Evolutionary conservation across 2,329 filamentous ascomycete genomes (phyloP).

Genomic region (Cordyceps javanica): DNA sequence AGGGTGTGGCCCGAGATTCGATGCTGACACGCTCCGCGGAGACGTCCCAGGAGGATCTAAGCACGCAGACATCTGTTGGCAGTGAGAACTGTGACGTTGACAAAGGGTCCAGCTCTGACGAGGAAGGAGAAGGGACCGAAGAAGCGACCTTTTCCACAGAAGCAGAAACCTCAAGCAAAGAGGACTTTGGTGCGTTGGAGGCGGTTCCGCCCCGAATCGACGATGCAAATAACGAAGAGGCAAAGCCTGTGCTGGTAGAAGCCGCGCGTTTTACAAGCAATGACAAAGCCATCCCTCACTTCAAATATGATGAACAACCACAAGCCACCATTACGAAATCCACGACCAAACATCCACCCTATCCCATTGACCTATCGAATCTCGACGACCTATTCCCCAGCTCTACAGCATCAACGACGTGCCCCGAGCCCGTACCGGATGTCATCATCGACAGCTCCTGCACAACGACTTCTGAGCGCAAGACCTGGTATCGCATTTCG

Average conservation of each 20-base stretch:
- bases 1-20: not conserved
- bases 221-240: not conserved
- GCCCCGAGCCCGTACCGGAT: conserved; percentile 36
- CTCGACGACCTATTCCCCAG: conserved; percentile 29
- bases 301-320: not conserved
- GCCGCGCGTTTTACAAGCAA: not conserved
- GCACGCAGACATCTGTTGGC: not conserved
- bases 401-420: conserved; percentile 18
- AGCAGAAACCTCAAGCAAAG: not conserved
- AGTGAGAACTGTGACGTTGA: not conserved
- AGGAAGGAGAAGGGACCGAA: not conserved
- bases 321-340: not conserved
- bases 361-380: conserved; percentile 27
- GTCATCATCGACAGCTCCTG: conserved; percentile 47
- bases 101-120: not conserved
- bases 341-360: conserved; percentile 17
- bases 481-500: conserved; percentile 59
- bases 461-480: conserved; percentile 49
- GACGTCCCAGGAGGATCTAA: not conserved
- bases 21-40: not conserved
- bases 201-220: not conserved
- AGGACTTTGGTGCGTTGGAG: not conserved
- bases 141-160: not conserved
- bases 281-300: not conserved
- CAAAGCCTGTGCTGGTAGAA: too few species aligned